Conservation (phyloP, 1,284 basidiomycete genomes). For the Sporisorium graminicola region DNA sequence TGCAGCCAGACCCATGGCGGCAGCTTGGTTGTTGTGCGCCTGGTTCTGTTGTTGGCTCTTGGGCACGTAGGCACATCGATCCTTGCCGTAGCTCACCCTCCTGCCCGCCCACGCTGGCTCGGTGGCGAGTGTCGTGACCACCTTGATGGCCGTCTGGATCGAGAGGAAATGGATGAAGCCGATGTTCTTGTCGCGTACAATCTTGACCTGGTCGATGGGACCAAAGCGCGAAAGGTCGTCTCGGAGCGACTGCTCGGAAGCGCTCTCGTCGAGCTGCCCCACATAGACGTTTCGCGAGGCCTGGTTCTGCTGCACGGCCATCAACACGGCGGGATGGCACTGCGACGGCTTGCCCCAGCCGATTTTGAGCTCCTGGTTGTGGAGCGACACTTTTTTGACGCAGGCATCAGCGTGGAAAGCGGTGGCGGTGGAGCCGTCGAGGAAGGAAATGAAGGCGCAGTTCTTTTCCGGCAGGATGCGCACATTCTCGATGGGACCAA, state of each 20-base stretch:
- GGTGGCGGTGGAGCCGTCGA: constrained; percentile 61
- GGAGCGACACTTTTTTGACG: constrained; percentile 66
- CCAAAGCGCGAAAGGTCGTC: constrained; percentile 65
- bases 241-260: constrained; percentile 62
- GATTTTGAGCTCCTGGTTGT: constrained; percentile 68
- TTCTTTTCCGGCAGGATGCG: constrained; percentile 97
- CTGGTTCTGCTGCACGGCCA: constrained; percentile 68
- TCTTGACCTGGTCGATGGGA: constrained; percentile 69
- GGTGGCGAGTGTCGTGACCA: constrained; percentile 61
- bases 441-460: constrained; percentile 90
- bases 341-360: constrained; percentile 69
- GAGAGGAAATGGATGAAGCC: constrained; percentile 68
- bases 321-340: constrained; percentile 60
- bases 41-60: constrained; percentile 69
- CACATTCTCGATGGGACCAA: constrained; percentile 94
- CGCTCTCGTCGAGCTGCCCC: constrained; percentile 63
- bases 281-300: constrained; percentile 68
- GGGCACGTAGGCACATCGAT: constrained; percentile 68
- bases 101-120: constrained; percentile 65
- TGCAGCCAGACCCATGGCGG: constrained; percentile 67
- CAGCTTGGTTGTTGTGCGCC: constrained; percentile 68
- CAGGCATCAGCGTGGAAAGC: constrained; percentile 69
- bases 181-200: constrained; percentile 68
- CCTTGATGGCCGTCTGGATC: constrained; percentile 68
- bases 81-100: constrained; percentile 68